Base-by-base conservation (phyloP, 2,329 filamentous ascomycete species). In the Calonectria multiphialidica region DNA sequence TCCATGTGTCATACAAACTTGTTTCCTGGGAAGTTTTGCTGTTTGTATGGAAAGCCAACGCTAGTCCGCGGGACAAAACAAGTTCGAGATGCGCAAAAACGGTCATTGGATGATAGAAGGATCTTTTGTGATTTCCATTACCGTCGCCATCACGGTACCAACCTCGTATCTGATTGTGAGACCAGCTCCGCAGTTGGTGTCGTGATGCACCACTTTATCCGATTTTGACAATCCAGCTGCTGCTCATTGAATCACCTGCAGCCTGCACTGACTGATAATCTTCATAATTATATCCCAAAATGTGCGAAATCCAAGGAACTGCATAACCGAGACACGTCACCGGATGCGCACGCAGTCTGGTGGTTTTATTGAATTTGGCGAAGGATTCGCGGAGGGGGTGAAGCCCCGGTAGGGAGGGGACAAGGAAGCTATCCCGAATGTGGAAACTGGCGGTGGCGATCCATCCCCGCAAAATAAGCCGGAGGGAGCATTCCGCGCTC, bases 361-460 rank as follows among this genome's bases (percentile, higher is more conserved):
- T 35, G 53, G 50, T n/a, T 23, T 37, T 9, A 37, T 21, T 57
- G 30, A 35, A 40, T 57, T 57, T 37, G 33, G 53, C 12, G 53
- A 35, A 57, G 53, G 53, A 57, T 57, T 57, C 33, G 53, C 53
- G 33, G 53, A 57, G 33, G 53, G 47, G 53, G 53, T 57, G 53
- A 57, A 37, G 53, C 37, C 28, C 28, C 28, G 8, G 28, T 5
- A 30, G 2, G 28, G 25, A 23, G 53, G 53, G 53, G 30, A 35
- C 8, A 15, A 37, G 30, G 35, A 21, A 16, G 53, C 53, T 57
- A 57, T 57, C 33, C 53, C 53, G 3, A 25, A 57, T 57, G n/a
- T 21, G 53, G 53, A 15, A 57, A 57, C 9, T 13, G n/a, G 53
- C 37, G 18, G 53, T 57, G 53, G 30, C 53, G 53, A 57, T 57